These are phyloP conservation scores for Phaeosphaeria sp. DNA, from an alignment of 2,329 filamentous ascomycete genomes.

Conservation along the genomic window DNA sequence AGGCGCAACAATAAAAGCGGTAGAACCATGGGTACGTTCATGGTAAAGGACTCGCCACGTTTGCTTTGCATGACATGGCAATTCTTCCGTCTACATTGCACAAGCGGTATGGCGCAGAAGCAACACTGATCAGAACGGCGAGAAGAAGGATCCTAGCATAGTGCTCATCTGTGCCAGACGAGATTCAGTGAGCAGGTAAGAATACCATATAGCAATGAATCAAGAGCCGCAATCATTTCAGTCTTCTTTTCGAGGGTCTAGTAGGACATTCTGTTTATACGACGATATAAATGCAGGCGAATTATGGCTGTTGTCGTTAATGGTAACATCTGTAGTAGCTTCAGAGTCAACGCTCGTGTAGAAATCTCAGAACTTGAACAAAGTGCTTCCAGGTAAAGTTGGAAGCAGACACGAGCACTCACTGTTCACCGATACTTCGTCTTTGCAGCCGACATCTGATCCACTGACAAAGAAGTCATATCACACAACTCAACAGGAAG, in stretches of 20 bases:
- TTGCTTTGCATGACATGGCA: neutral
- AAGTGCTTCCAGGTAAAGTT: no score
- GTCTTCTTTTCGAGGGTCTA: no score
- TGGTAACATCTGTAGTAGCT: no score
- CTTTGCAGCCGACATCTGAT: neutral
- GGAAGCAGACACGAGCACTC: no score
- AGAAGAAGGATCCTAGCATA: neutral
- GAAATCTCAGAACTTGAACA: no score
- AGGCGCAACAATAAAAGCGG: conserved; percentile 19
- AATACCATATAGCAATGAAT: no score
- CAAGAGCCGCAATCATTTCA: no score
- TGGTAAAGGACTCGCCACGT: neutral
- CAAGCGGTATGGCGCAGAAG: neutral
- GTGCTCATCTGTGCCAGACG: neutral
- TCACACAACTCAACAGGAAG: neutral
- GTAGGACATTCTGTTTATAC: no score
- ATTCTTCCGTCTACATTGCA: neutral
- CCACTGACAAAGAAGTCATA: neutral
- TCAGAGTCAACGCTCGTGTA: no score
- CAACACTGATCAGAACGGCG: neutral
- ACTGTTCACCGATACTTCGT: no score
- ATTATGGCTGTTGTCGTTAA: no score
- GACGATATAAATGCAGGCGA: no score
- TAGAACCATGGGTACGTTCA: neutral
- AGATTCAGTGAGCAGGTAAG: neutral